Conservation (phyloP, 768 basidiomycete genomes). For the Sutorius australiensis region DNA sequence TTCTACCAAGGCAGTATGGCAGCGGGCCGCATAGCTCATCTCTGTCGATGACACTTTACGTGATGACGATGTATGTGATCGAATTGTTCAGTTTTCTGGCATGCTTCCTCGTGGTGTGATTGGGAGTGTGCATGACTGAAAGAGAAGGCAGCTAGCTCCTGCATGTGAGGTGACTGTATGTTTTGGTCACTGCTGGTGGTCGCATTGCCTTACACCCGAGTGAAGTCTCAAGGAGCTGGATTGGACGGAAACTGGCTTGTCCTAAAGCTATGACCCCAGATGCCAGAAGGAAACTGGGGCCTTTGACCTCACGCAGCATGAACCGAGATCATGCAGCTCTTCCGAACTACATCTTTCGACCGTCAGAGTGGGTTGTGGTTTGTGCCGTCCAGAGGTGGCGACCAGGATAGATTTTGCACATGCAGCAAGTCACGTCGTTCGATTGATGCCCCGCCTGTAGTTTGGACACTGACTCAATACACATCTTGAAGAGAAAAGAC, state of each 20-base stretch:
- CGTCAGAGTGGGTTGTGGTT: conserved; percentile 4
- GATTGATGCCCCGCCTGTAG: background rate
- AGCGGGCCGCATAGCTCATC: conserved; percentile 1
- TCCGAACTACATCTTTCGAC: conserved; percentile 2
- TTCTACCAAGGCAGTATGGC: background rate
- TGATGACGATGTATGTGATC: conserved; percentile 12
- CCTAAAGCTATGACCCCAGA: fast-evolving
- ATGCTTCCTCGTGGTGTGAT: background rate
- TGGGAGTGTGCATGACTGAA: background rate
- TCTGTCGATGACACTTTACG: conserved; percentile 9
- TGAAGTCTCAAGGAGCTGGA: background rate
- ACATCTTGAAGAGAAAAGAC: background rate
- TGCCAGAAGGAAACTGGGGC: conserved; percentile 4
- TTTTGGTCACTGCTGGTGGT: background rate
- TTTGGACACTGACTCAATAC: conserved; percentile 3
- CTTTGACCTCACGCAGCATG: background rate
- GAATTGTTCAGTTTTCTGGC: background rate
- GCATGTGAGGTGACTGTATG: conserved; percentile 4
- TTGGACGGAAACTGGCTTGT: background rate
- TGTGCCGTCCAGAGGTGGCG: background rate
- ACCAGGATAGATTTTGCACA: background rate
- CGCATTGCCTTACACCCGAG: background rate
- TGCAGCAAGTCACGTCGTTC: conserved; percentile 3
- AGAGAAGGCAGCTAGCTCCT: background rate
- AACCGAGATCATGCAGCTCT: background rate